Conservation (phyloP, 768 basidiomycete species). For the Mrakia frigida region DNA sequence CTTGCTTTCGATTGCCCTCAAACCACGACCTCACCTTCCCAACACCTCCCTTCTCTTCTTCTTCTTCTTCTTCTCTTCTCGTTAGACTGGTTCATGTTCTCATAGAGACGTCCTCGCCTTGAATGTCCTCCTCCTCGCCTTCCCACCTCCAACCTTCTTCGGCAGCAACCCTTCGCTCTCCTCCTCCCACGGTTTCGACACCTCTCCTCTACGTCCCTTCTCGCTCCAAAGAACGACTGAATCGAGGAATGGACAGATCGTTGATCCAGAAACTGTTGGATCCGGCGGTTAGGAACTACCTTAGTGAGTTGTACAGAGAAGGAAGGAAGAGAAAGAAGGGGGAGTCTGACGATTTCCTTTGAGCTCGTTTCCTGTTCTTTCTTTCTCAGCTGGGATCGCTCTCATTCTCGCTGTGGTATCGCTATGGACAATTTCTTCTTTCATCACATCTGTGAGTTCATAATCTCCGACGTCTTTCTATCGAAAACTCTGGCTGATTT, state of each 20-base stretch:
- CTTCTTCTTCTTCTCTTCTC: background rate
- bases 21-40: no score
- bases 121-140: background rate
- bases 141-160: background rate
- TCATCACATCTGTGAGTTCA: slow-evolving; percentile 29
- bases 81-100: background rate
- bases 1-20: no score
- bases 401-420: slow-evolving; percentile 22
- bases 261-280: background rate
- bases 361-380: background rate
- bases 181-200: slow-evolving; percentile 2
- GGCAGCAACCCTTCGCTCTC: no score
- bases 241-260: background rate
- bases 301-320: background rate
- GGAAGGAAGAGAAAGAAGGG: background rate
- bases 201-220: background rate
- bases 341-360: slow-evolving; percentile 5
- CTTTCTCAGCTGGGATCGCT: slow-evolving; percentile 12
- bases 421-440: slow-evolving; percentile 18
- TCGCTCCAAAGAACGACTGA: background rate
- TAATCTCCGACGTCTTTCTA: no score
- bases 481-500: background rate
- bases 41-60: no score
- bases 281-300: slow-evolving; percentile 9
- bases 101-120: background rate